These are phyloP conservation scores for Globisporangium megalacanthum DNA, from an alignment of 352 stramenopile genomes.

Conservation along the genomic window DNA sequence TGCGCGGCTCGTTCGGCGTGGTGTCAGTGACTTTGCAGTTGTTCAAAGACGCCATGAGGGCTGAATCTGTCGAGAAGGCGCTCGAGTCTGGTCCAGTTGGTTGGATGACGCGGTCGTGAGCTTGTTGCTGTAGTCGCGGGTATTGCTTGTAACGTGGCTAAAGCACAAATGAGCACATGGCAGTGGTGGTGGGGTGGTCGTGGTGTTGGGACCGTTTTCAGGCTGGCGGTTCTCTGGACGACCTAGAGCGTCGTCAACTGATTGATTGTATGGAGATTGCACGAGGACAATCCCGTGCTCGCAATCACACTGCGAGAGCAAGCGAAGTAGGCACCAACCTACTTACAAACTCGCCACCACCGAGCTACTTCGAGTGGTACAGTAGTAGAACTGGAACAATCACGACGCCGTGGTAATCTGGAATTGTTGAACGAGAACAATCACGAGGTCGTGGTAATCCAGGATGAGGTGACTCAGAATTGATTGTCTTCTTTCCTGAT, in stretches of 20 bases:
- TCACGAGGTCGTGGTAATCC: constrained; percentile 1
- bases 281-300: background rate
- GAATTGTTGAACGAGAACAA: background rate
- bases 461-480: background rate
- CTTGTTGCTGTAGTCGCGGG: background rate
- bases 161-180: background rate
- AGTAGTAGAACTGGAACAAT: background rate
- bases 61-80: background rate
- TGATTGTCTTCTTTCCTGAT: background rate
- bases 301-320: constrained; percentile 1
- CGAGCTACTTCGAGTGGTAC: background rate
- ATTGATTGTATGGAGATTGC: background rate
- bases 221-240: background rate
- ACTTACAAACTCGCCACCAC: background rate
- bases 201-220: background rate
- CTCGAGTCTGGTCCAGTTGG: background rate
- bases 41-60: background rate
- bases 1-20: background rate
- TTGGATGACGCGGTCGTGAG: background rate
- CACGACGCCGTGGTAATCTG: background rate
- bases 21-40: background rate
- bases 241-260: background rate
- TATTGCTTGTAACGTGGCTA: background rate
- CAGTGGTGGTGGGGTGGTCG: background rate
- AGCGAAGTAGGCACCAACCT: too few relatives aligned